A percentile compares a stretch with the other conserved stretches of the same genome.
These are phyloP conservation scores for Bolboschoenoplectus hybrid DNA, from an alignment of 202 grass and related monocot genomes.

Conservation along the genomic window DNA sequence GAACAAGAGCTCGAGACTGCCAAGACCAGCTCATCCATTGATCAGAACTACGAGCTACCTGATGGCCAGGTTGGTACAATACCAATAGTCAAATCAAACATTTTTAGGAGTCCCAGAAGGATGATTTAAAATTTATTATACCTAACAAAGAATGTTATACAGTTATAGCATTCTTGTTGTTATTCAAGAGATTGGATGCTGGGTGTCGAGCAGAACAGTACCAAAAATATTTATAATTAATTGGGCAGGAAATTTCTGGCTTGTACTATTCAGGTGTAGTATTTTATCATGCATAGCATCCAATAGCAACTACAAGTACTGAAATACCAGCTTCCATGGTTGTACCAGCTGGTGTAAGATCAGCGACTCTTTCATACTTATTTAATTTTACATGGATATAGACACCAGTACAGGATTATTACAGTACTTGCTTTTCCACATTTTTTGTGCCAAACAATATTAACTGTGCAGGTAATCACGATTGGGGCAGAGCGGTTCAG, in stretches of 20 bases:
- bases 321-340: background rate
- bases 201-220: too few species aligned
- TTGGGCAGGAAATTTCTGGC: too few species aligned
- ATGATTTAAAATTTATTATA: background rate
- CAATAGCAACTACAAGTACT: too few species aligned
- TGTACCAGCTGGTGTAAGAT: background rate
- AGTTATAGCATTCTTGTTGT: too few species aligned
- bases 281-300: too few species aligned
- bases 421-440: background rate
- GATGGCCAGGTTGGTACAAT: constrained; percentile 56
- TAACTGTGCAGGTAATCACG: constrained; percentile 62
- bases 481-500: constrained; percentile 86
- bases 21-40: constrained; percentile 73
- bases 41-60: constrained; percentile 85
- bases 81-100: background rate
- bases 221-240: too few species aligned
- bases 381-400: background rate
- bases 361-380: background rate
- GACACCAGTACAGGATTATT: background rate
- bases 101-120: background rate
- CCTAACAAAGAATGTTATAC: too few species aligned
- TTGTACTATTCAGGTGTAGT: too few species aligned
- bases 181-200: too few species aligned
- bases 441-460: background rate
- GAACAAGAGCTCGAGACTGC: constrained; percentile 85